Conservation (phyloP, 192 early-diverging fungal species). For the Coemansia sp. region DNA sequence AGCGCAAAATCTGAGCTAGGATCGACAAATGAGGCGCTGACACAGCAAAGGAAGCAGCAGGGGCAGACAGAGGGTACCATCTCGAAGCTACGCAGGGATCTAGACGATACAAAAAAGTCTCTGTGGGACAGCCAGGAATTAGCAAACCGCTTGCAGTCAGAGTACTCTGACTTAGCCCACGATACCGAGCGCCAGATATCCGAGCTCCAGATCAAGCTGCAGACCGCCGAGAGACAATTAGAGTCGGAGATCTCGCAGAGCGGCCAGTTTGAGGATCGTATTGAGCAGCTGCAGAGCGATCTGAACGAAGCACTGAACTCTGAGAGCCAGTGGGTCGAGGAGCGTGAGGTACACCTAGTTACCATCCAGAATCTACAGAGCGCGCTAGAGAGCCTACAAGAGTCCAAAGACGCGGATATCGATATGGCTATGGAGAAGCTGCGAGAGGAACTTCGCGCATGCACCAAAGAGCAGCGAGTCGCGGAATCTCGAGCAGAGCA, state of each 20-base stretch:
- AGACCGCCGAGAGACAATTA: conserved; percentile 35
- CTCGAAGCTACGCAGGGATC: conserved; percentile 19
- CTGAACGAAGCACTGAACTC: conserved; percentile 60
- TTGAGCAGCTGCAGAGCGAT: conserved; percentile 59
- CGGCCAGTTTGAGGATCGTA: conserved; percentile 46
- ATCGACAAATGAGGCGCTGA: conserved; percentile 16
- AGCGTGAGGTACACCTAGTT: conserved; percentile 62
- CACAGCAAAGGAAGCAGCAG: conserved; percentile 2
- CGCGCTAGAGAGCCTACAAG: conserved; percentile 89
- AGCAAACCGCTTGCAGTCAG: conserved; percentile 26
- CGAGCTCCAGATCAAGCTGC: conserved; percentile 18
- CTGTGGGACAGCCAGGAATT: conserved; percentile 53
- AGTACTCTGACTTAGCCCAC: conserved; percentile 21
- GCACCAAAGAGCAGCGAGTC: conserved; percentile 55
- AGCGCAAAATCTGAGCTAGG: conserved; percentile 10
- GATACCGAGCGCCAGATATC: conserved; percentile 32
- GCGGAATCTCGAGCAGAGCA: conserved; percentile 60
- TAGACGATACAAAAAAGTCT: conserved; percentile 29
- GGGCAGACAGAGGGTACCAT: conserved; percentile 12
- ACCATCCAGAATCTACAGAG: conserved; percentile 80
- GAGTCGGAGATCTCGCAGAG: conserved; percentile 26
- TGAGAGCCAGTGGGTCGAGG: conserved; percentile 60
- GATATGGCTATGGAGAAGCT: conserved; percentile 60
- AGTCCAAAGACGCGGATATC: conserved; percentile 68
- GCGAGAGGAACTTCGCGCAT: conserved; percentile 52